Evolutionary conservation across 148 eudicot genomes (phyloP), one percentile per base, ranked within the genome.

Genomic region (Chenopodium album): DNA sequence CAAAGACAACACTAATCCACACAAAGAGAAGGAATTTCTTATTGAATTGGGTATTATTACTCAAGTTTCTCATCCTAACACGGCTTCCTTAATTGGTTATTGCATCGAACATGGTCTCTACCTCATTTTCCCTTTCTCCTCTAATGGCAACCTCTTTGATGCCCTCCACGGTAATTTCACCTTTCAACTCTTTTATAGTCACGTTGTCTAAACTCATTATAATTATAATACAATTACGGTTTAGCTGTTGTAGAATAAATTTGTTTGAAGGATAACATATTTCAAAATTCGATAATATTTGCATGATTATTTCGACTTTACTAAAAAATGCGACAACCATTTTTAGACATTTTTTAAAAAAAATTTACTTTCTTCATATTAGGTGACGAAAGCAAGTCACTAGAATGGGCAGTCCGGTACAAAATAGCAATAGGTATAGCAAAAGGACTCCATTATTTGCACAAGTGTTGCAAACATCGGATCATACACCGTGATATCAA

Each of bases 401-500:
- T 92, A 22, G 92, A 92, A 56, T 93, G 97, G 97, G 52, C 84
- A 22, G 78, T 82, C 28, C 89, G 97, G 75, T 92, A 90, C 82
- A 93, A 84, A 79, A 88, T 92, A 26, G 91, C 86, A 73, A 67
- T 87, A 34, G 95, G 93, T 20, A 80, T 86, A 50, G 95, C 95
- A 7, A 89, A 78, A 81, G 95, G 95, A 37, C 80, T 92, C 12
- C 90, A 90, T 83, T 92, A 92, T 69, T 88, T 92, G 59, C 95
- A 92, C 88, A 90, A 89, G 13, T 84, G 91, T 83, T 92, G 97
- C 85, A 90, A 87, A 63, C 94, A 92, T 76, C 87, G 97, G 7
- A 93, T 92, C 71, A 93, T 93, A 79, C 97, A 93, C 80, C 93
- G 97, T 16, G 97, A 93, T 77, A 93, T 93, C 19, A 93, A 92